Percentiles rank a stretch among this genome's conserved stretches.
These are phyloP conservation scores for Trypanosoma conorhini DNA, from an alignment of 208 protist genomes.

Conservation along the genomic window DNA sequence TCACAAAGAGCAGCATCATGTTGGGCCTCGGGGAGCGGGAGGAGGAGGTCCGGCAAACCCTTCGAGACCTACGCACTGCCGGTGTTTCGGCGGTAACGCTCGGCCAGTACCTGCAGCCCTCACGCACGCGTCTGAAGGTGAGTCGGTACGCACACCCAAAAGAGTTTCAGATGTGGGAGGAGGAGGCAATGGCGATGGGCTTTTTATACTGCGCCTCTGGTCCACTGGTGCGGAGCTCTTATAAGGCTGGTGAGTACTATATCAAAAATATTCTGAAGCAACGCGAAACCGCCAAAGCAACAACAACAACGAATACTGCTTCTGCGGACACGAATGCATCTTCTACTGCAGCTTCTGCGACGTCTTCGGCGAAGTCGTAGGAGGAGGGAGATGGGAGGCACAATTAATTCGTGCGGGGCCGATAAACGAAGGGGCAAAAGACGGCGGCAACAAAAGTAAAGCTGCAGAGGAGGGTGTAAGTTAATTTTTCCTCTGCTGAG, in stretches of 20 bases:
- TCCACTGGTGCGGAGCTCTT: constrained; percentile 96
- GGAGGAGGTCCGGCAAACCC: constrained; percentile 94
- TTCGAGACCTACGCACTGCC: constrained; percentile 91
- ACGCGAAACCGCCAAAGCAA: constrained; percentile 14
- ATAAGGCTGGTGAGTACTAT: constrained; percentile 96
- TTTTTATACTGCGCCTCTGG: constrained; percentile 98
- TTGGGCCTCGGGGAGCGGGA: constrained; percentile 97
- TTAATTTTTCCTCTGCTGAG: not conserved
- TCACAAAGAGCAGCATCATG: constrained; percentile 99
- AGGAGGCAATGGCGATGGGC: constrained; percentile 93
- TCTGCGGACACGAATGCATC: not conserved
- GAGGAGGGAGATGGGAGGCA: not conserved
- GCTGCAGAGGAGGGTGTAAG: not conserved
- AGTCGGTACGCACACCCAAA: constrained; percentile 95
- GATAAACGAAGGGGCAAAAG: not conserved
- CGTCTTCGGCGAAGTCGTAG: not conserved
- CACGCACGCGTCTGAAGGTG: constrained; percentile 97
- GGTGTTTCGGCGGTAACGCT: constrained; percentile 95
- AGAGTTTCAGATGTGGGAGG: constrained; percentile 96
- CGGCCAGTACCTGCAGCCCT: constrained; percentile 98
- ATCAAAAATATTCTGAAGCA: constrained; percentile 93
- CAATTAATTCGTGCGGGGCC: not conserved
- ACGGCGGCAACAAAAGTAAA: not conserved
- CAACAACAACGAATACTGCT: not conserved
- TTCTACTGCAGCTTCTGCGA: not conserved